These are phyloP conservation scores for Hanseniaspora vineae DNA, from an alignment of 805 yeast genomes.

Conservation along the genomic window DNA sequence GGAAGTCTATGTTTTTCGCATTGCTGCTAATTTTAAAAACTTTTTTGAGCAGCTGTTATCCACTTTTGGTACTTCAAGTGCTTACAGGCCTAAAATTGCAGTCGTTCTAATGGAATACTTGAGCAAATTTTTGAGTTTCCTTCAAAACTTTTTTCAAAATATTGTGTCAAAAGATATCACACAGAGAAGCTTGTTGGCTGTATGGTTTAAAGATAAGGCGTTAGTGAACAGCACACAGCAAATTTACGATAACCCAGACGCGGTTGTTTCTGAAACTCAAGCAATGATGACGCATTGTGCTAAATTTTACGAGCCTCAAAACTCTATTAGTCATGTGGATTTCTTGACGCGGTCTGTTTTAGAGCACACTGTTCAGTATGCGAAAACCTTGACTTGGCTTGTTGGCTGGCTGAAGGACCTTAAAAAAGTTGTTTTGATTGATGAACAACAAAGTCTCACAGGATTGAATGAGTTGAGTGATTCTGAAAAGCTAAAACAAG, in stretches of 20 bases:
- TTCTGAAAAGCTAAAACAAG: constrained; percentile 23
- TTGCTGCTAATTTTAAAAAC: constrained; percentile 17
- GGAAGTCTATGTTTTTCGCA: constrained; percentile 18
- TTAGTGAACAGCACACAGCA: constrained; percentile 21
- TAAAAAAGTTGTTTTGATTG: background rate
- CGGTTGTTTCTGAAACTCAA: constrained; percentile 14
- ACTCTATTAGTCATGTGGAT: background rate
- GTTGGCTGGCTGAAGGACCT: constrained; percentile 8
- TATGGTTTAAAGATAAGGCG: constrained; percentile 26
- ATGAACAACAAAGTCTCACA: too few species aligned
- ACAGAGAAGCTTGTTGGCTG: constrained; percentile 13
- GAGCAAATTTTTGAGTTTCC: constrained; percentile 24
- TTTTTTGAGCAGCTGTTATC: constrained; percentile 17
- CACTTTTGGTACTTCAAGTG: constrained; percentile 24
- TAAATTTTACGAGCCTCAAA: constrained; percentile 16
- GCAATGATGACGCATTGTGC: constrained; percentile 18
- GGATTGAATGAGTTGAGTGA: constrained; percentile 7
- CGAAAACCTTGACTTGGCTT: constrained; percentile 27
- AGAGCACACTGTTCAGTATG: constrained; percentile 27
- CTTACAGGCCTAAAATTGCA: constrained; percentile 44
- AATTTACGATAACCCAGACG: constrained; percentile 12
- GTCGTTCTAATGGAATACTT: constrained; percentile 24
- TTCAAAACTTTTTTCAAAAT: constrained; percentile 16
- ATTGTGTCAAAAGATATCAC: constrained; percentile 10
- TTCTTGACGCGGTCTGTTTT: constrained; percentile 29